Base-by-base conservation (phyloP, 805 yeast genomes). In the Metschnikowia matae region DNA sequence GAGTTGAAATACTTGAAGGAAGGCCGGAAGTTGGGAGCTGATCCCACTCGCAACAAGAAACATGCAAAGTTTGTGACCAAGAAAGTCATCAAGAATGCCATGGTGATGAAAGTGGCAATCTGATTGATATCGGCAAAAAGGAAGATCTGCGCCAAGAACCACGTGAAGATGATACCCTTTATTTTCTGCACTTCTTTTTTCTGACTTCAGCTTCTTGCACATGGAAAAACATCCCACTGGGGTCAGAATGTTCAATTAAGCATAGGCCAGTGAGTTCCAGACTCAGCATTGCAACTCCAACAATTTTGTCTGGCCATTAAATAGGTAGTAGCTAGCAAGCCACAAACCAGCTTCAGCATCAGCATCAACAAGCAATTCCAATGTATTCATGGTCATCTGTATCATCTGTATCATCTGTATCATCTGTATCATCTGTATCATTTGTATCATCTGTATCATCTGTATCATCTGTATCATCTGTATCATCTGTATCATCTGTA, bases 11-110 rank as follows among this genome's bases (percentile, higher is more conserved):
- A 94, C 51, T 80, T 84, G 76, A 94, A 94, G 3, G 96, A 88
- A 3, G 99, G 99, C 61, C 99, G 75, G 69, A 94, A 94, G 65
- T 95, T 94, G n/a, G 99, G 99, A 4, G 99, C 99, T 0, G 96
- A 82, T 0, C 97, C 92, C 4, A 94, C 70, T 55, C 85, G 86
- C 58, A 94, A 75, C 48, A 94, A 68, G 63, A 92, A 90, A 65
- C 99, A 95, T 2, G 99, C 98, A 54, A 92, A 67, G 62, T 94
- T 94, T 34, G 96, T 90, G 2, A 92, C 96, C 44, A 92, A 85
- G 61, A 94, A 94, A 0, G 99, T 94, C 94, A 92, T 88, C 47
- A 94, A 74, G 61, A 90, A 92, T 0, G 99, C 96, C 97, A 95
- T 90, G 1, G 98, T 92, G 54, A 94, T 92, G 60, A 90, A 84